Percentiles rank a stretch among this genome's conserved stretches.
These are phyloP conservation scores for Decorospora gaudefroyi DNA, from an alignment of 2,329 filamentous ascomycete species.

Conservation along the genomic window DNA sequence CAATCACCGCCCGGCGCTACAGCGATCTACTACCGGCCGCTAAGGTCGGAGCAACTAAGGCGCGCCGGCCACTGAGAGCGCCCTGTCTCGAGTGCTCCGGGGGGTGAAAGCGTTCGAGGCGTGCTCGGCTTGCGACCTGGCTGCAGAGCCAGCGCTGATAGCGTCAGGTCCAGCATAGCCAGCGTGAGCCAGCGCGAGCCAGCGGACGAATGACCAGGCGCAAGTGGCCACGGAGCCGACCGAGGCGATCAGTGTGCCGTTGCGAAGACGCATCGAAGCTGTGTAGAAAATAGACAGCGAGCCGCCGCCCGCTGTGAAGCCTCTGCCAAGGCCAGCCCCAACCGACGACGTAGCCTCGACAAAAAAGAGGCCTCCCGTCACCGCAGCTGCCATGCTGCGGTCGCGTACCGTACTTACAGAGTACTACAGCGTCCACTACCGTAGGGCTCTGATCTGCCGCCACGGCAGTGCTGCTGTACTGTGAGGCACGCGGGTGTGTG, in stretches of 20 bases:
- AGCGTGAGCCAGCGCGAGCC: constrained; percentile 11
- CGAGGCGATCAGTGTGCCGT: constrained; percentile 34
- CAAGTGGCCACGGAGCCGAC: constrained; percentile 40
- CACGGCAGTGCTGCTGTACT: neutral
- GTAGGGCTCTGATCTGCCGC: constrained; percentile 21
- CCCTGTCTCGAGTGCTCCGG: constrained; percentile 20
- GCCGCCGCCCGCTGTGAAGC: constrained; percentile 34
- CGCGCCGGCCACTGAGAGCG: constrained; percentile 36
- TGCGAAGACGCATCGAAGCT: constrained; percentile 44
- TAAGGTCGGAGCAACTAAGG: constrained; percentile 41
- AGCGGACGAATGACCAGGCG: constrained; percentile 31
- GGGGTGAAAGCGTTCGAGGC: constrained; percentile 24
- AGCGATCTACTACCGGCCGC: constrained; percentile 43
- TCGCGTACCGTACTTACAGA: no score
- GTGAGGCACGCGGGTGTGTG: constrained; percentile 6
- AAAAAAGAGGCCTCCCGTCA: constrained; percentile 19
- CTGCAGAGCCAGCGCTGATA: constrained; percentile 31
- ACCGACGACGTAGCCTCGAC: constrained; percentile 18
- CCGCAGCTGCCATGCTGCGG: constrained; percentile 27
- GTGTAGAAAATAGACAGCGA: constrained; percentile 37
- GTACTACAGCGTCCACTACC: no score
- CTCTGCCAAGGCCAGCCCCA: constrained; percentile 24
- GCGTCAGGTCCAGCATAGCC: constrained; percentile 32
- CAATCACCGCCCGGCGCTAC: constrained; percentile 29
- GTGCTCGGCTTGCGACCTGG: constrained; percentile 31